Evolutionary conservation across 176 grass and related monocot species (phyloP), one percentile per base, ranked within the genome.

Genomic region (Triticum dicoccoides): DNA sequence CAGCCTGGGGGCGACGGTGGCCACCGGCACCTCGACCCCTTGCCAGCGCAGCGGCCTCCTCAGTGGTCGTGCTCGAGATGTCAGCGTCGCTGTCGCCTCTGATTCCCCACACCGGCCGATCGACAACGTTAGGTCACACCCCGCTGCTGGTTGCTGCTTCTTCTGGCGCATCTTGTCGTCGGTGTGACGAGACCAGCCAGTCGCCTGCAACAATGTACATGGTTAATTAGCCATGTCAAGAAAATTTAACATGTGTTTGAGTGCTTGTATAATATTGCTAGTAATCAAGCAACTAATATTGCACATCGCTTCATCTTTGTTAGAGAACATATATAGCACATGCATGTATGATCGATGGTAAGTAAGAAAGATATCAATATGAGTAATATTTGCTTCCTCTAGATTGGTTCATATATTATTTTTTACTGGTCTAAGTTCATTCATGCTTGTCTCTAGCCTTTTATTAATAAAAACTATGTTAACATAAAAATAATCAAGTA

Each of bases 121-220:
- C 7, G 90, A 86, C 56, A 91, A 78, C 42, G 82, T 88, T 64
- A 91, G 73, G 25, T 91, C 82, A 66, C 72, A 88, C 51, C 5
- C 51, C 5, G 5, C 15, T 7, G 5, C 51, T 4, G 9, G 4
- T 24, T 37, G 66, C 32, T 38, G 0, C 17, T 72, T 8, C 39
- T 77, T 39, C 23, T 27, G 79, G 54, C n/a, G 61, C 14, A 12
- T 62, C 18, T 76, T 29, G 5, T 29, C n/a, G 9, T 12, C 27
- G 49, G 9, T 47, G 45, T 61, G 47, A 13, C 62, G 21, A 24
- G 77, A 39, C 70, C 69, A 76, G 14, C 42, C 69, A 11, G 51
- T 24, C 30, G 11, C 69, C 89, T 91, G 82, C 37, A 77, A 12
- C 54, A 54, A 54, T 0, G 51, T 54, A 54, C 51, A 54, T 54